phyloP scores from a whole-genome alignment of 1,284 basidiomycete genomes.

The Naganishia liquefaciens region DNA sequence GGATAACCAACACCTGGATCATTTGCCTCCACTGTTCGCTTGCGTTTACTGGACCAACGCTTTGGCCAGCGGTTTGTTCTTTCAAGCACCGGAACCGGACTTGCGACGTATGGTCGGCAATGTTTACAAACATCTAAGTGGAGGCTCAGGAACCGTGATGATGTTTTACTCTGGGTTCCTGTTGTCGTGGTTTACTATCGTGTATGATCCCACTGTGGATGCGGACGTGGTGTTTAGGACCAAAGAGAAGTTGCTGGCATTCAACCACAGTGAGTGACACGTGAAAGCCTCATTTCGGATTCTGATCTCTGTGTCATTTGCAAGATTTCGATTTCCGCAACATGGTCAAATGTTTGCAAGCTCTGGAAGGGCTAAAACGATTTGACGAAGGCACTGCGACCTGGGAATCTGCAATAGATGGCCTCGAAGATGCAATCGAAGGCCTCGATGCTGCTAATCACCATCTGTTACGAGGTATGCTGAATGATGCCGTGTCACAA shows the following conservation, averaged over 20 bases:
- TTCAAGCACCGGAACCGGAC: neutral
- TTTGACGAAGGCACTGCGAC: neutral
- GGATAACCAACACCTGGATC: neutral
- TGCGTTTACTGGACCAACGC: conserved; percentile 18
- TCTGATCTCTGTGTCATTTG: neutral
- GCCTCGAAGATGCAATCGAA: conserved; percentile 36
- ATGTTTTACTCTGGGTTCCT: conserved; percentile 23
- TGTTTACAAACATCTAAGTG: conserved; percentile 16
- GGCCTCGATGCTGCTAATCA: conserved; percentile 11
- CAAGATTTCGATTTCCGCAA: conserved; percentile 32
- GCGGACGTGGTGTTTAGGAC: neutral
- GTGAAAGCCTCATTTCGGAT: neutral
- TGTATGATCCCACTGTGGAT: conserved; percentile 3
- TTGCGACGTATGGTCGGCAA: neutral
- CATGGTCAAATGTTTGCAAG: conserved; percentile 33
- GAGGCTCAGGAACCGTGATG: conserved; percentile 16
- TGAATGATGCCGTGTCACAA: neutral
- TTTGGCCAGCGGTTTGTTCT: conserved; percentile 18
- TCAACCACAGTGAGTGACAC: conserved; percentile 21
- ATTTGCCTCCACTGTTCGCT: conserved; percentile 20
- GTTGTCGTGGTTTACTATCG: conserved; percentile 9
- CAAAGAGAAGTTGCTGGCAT: conserved; percentile 14
- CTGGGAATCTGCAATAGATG: conserved; percentile 24
- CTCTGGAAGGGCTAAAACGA: conserved; percentile 21
- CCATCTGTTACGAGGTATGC: conserved; percentile 16